Base-by-base conservation (phyloP, 116 monocot species). In the Dioscorea cayenensis region DNA sequence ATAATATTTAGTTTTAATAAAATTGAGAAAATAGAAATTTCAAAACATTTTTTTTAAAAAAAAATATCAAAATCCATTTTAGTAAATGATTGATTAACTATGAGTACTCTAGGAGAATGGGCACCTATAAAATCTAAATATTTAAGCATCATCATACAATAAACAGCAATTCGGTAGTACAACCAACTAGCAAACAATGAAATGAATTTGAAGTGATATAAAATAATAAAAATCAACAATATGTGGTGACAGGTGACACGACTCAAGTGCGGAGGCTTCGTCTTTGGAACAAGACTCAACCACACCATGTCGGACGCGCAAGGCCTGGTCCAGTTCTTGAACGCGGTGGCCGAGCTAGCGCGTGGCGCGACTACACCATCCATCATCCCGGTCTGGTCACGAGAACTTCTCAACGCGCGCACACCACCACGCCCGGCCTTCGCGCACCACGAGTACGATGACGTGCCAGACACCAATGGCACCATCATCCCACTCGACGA, bases 401-500 rank as follows among this genome's bases (percentile, higher is more conserved):
- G 84, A 6, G 64, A 79, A 50, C 43, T 76, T 27, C 72, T 79
- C 32, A 28, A 62, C 49, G 79, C 84, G 14, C 84, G 84, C 22
- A 21, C 38, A 18, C 84, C 79, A 4, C 84, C 84, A 19, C 71
- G 73, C 7, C 79, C 76, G 19, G 43, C 69, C 60, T 76, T 62
- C 36, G 60, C 25, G 3, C 76, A 76, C 36, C 71, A 73, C 18
- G 84, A 84, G 84, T 84, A 84, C 76, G 84, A 84, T 14, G 68
- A 76, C 2, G 79, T 76, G n/a, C 60, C 78, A 3, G 82, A 82
- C 79, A 74, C 81, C 29, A 82, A 81, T 51, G 85, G 79, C 69
- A 83, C 85, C 60, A 38, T 83, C 48, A 70, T 85, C 28, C 81
- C 86, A 0, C 79, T 84, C 58, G 81, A 79, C 60, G 79, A 86